Conservation (phyloP, 2,329 filamentous ascomycete species). For the Helotiales sp. region DNA sequence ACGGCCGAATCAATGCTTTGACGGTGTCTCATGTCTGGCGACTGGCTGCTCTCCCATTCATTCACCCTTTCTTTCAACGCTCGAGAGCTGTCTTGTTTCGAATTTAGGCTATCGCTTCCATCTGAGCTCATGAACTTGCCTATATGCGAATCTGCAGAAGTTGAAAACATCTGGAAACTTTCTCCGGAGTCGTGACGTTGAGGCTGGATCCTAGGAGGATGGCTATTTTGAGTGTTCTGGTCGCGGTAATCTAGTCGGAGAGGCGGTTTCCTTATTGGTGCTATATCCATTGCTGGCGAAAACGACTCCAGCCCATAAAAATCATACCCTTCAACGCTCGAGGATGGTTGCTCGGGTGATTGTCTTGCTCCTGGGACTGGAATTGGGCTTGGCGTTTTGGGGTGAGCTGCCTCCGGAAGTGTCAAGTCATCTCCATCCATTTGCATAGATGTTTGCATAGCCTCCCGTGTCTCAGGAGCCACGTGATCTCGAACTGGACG, state of each 20-base stretch:
- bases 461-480: slow-evolving; percentile 23
- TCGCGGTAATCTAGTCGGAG: slow-evolving; percentile 36
- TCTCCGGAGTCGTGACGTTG: slow-evolving; percentile 59
- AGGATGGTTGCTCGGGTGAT: slow-evolving; percentile 18
- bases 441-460: slow-evolving; percentile 26
- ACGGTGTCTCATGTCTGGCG: slow-evolving; percentile 20
- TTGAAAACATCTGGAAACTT: slow-evolving; percentile 60
- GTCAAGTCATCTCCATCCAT: slow-evolving; percentile 35
- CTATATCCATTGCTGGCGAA: slow-evolving; percentile 52
- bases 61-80: slow-evolving; percentile 28
- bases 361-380: slow-evolving; percentile 26
- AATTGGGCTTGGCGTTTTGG: slow-evolving; percentile 28
- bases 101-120: slow-evolving; percentile 30
- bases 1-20: slow-evolving; percentile 27
- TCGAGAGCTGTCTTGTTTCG: slow-evolving; percentile 10
- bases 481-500: slow-evolving; percentile 45
- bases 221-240: slow-evolving; percentile 2
- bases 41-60: slow-evolving; percentile 33
- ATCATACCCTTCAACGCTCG: slow-evolving; percentile 57
- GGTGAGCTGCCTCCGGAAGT: slow-evolving; percentile 29
- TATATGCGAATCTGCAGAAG: slow-evolving; percentile 50
- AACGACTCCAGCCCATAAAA: slow-evolving; percentile 61
- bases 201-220: slow-evolving; percentile 25
- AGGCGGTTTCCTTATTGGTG: slow-evolving; percentile 41
- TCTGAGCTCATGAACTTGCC: slow-evolving; percentile 41